These are phyloP conservation scores for Candida gorgasii DNA, from an alignment of 805 yeast species.

Conservation along the genomic window DNA sequence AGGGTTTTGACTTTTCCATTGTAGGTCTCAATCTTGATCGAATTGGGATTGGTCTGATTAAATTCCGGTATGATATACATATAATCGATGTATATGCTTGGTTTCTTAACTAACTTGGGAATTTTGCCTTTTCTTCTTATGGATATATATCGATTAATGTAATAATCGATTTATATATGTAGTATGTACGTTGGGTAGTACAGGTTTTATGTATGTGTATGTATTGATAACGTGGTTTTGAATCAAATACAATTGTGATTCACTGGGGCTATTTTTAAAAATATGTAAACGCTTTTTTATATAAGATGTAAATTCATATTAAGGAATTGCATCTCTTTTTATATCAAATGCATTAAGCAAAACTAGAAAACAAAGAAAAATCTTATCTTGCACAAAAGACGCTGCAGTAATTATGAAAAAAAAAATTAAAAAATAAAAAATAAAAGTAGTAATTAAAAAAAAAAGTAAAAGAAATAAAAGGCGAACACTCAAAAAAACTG, in stretches of 20 bases:
- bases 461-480: not conserved
- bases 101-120: constrained; percentile 10
- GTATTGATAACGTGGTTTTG: too few species aligned
- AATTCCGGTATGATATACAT: constrained; percentile 20
- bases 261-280: not conserved
- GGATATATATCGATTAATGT: not conserved
- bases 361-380: constrained; percentile 1
- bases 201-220: too few species aligned
- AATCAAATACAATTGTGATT: not conserved
- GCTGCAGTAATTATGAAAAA: not conserved
- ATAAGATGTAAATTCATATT: not conserved
- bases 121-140: constrained; percentile 1
- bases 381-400: constrained; percentile 4
- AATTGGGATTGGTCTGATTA: constrained; percentile 9
- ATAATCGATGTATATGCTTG: constrained; percentile 13
- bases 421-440: not conserved
- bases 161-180: not conserved
- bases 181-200: too few species aligned
- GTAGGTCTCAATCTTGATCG: constrained; percentile 47
- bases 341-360: not conserved
- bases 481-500: not conserved
- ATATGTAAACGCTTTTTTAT: too few species aligned
- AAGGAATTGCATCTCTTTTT: constrained; percentile 3
- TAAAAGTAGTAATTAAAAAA: too few species aligned
- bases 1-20: constrained; percentile 58